Conservation (phyloP, 73 alveolate species). For the Uronychia setigera region DNA sequence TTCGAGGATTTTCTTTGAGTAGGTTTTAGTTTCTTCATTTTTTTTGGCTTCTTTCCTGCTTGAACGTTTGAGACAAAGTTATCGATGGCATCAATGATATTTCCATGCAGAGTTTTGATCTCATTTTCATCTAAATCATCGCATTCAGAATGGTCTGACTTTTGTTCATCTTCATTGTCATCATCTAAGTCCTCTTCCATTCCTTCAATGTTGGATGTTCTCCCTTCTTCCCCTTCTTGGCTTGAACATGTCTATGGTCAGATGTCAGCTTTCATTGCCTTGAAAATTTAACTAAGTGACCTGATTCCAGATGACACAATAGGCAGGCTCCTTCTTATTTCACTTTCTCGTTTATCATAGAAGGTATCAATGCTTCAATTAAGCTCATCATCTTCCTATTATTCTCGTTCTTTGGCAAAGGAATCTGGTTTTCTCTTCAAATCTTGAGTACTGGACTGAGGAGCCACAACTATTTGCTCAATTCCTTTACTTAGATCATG, state of each 20-base stretch:
- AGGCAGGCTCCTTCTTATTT: not conserved
- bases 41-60: not conserved
- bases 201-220: no score
- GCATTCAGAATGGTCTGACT: not conserved
- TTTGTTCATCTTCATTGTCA: not conserved
- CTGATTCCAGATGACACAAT: not conserved
- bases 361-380: no score
- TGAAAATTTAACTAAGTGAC: not conserved
- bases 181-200: not conserved
- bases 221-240: no score
- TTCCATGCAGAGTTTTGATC: not conserved
- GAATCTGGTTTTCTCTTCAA: no score
- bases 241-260: not conserved
- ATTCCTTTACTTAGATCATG: no score
- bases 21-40: no score
- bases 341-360: not conserved
- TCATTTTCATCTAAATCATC: not conserved
- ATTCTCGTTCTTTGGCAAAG: no score
- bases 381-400: no score
- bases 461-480: no score
- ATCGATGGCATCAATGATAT: not conserved
- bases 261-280: not conserved
- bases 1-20: not conserved
- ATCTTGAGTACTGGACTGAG: no score
- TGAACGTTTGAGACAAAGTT: not conserved